phyloP scores from a whole-genome alignment of 768 basidiomycete species.

The Psilocybe azurescens region DNA sequence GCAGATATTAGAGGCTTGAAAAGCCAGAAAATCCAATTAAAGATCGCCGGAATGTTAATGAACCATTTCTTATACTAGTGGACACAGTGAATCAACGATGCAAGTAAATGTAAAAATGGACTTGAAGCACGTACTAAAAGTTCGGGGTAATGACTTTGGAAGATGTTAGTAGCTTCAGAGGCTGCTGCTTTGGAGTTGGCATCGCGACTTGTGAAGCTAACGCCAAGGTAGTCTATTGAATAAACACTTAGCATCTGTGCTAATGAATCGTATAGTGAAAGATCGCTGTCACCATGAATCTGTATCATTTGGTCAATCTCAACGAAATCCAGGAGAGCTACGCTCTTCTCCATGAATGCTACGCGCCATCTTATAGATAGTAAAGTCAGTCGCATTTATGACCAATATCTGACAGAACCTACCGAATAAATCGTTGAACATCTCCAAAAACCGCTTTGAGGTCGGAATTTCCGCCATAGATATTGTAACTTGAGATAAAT shows the following conservation, averaged over 20 bases:
- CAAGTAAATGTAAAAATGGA: background rate
- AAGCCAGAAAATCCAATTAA: conserved; percentile 85
- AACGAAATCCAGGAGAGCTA: conserved; percentile 70
- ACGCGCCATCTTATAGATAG: conserved; percentile 69
- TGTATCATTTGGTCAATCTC: conserved; percentile 77
- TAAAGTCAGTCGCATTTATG: background rate
- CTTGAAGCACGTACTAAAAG: conserved; percentile 55
- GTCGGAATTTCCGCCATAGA: conserved; percentile 76
- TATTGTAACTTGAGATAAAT: conserved; percentile 61
- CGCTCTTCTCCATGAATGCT: conserved; percentile 73
- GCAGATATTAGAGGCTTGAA: conserved; percentile 79
- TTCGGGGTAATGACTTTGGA: conserved; percentile 81
- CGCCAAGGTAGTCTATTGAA: conserved; percentile 74
- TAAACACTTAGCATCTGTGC: background rate
- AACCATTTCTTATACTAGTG: conserved; percentile 76
- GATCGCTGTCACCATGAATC: conserved; percentile 61
- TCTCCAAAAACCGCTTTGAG: conserved; percentile 78
- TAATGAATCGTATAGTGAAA: background rate
- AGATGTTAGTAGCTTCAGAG: conserved; percentile 73
- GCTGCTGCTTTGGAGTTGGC: conserved; percentile 82
- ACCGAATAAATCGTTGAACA: conserved; percentile 78
- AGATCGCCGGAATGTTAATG: conserved; percentile 76
- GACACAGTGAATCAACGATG: conserved; percentile 6
- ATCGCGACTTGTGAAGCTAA: conserved; percentile 65
- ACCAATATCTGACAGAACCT: conserved; percentile 18